A percentile compares a stretch with the other conserved stretches of the same genome.
Conservation (phyloP, 495 filamentous ascomycete species). For the Tuber microsphaerosporum region DNA sequence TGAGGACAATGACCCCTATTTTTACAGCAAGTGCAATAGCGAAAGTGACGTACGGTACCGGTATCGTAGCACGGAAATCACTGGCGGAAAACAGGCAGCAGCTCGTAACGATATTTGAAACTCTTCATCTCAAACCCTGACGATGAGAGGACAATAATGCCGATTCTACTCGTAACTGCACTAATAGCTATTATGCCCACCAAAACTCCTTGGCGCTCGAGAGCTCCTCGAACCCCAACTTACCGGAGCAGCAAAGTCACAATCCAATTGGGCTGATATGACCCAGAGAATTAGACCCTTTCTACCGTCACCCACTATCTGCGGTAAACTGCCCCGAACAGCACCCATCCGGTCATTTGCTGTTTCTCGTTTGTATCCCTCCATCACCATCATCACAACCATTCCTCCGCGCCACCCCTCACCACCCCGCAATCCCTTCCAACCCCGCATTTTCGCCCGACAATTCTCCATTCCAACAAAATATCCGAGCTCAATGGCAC, state of each 20-base stretch:
- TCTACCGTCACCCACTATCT: not conserved
- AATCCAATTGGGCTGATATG: not conserved
- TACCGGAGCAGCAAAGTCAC: not conserved
- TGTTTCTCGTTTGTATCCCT: not conserved
- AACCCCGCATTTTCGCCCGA: not conserved
- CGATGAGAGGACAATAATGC: not conserved
- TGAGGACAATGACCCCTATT: not conserved
- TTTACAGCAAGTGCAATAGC: not conserved
- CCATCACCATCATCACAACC: not conserved
- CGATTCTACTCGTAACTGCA: not conserved
- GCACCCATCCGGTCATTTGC: not conserved
- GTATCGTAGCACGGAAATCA: not conserved
- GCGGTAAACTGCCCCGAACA: not conserved
- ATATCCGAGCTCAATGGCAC: constrained; percentile 21
- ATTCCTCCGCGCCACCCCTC: not conserved
- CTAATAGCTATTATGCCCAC: not conserved
- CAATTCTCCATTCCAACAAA: not conserved
- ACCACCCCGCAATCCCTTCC: not conserved
- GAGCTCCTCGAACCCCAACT: not conserved
- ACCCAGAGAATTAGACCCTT: not conserved
- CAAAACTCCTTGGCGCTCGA: not conserved
- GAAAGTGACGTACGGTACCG: not conserved
- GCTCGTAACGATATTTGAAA: not conserved
- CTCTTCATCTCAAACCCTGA: not conserved
- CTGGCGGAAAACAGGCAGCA: not conserved